Evolutionary conservation across 1,284 basidiomycete species (phyloP), one percentile per base, ranked within the genome.

Genomic region (Ganoderma sinense): DNA sequence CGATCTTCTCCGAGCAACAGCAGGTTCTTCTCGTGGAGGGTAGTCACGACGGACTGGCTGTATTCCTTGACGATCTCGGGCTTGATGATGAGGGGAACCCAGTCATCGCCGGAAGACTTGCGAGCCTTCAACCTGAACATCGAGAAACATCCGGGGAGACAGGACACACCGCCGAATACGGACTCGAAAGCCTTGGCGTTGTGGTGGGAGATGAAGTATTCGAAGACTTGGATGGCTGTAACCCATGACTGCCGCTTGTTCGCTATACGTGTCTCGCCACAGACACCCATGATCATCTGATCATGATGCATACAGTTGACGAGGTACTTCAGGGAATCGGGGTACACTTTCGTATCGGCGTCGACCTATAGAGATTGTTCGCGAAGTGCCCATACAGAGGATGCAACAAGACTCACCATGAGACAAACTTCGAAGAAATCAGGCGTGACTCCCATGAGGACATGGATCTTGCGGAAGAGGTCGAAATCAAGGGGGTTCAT

Each of bases 201-300:
- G 82, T 99, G 97, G 81, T 99, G 98, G 43, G 97, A 98, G 80
- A 99, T 99, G 83, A 98, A 99, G 83, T 99, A 99, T 80, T 98
- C 97, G 82, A 96, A 98, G 23, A 97, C 97, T 81, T 99, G 98
- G 76, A 99, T 99, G 58, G 93, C 91, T 0, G 98, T 99, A 39
- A 99, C 97, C 98, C 98, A 99, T 20, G 95, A 96, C 74, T 96
- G 91, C 56, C 96, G 91, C 81, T 99, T 99, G 88, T 99, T 99
- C 64, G 96, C 95, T 82, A 99, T 98, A 23, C 97, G 92, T 2
- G 98, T 99, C 82, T 99, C 98, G 65, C 98, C 98, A 78, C 98
- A 99, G 26, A 97, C 94, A 48, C 98, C 98, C 98, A 99, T 99
- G 81, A 99, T 97, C 88, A 97, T 90, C 77, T 94, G 95, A 82